Base-by-base conservation (phyloP, 352 stramenopile species). In the Globisporangium apiculatum region DNA sequence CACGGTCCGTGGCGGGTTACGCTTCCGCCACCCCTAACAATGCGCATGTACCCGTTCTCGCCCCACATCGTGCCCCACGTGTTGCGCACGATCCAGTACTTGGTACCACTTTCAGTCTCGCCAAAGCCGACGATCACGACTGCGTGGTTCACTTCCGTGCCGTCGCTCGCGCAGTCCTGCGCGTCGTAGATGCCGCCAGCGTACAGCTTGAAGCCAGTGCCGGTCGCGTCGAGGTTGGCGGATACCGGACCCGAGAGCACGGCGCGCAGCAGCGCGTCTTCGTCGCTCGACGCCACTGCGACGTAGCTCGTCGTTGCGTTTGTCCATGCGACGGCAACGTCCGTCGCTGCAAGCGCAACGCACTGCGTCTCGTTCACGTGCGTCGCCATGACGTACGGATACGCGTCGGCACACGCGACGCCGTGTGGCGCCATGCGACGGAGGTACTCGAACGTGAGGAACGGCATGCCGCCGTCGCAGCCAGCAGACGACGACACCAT, bases 71-170 rank as follows among this genome's bases (percentile, higher is more conserved):
- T 84, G 0, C 88, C 87, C 88, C 88, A 97, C 10, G 81, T 94
- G 66, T 97, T 97, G 18, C 89, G 89, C 24, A 97, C 71, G 54
- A 94, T 75, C 88, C 88, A 97, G 69, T 91, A 97, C 60, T 90
- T 72, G 1, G 90, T 69, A 1, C 83, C 86, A 10, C 65, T 59
- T 2, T 72, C 68, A 1, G 78, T 93, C 57, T 92, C 72, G 47
- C 83, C 88, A 58, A 89, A 97, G 7, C 88, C 88, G 7, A 94
- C 83, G 35, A 93, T 43, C 48, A 96, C 84, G 15, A 97, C 86
- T 4, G 88, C 88, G 59, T 97, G 84, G 61, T 94, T 90, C n/a
- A 94, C 77, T 57, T 84, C 75, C 6, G 90, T 72, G 15, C 83
- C 85, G 41, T 90, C 88, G 8, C 84, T 72, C 4, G 73, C n/a